A percentile compares a stretch with the other conserved stretches of the same genome.
Evolutionary conservation across 148 eudicot species (phyloP).

Genomic region (Diospyros lotus): DNA sequence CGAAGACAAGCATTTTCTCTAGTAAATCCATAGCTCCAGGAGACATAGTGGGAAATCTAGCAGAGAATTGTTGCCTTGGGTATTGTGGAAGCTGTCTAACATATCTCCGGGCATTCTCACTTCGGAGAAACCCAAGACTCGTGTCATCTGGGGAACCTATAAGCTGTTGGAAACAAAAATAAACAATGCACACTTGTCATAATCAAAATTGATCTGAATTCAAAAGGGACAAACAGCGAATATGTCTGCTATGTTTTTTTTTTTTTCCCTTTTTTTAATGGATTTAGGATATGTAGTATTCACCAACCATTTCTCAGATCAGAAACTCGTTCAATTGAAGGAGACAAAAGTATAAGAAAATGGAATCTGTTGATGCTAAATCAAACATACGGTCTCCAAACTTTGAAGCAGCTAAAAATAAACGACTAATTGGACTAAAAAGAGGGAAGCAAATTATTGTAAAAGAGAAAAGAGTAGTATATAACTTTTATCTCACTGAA

Average conservation of each 20-base stretch:
- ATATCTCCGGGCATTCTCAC: constrained; percentile 82
- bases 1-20: constrained; percentile 92
- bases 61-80: constrained; percentile 67
- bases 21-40: constrained; percentile 79
- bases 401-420: no score
- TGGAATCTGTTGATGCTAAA: no score
- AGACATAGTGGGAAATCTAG: constrained; percentile 69
- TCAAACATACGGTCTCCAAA: no score
- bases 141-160: constrained; percentile 93
- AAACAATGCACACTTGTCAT: constrained; percentile 6
- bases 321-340: no score
- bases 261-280: background rate
- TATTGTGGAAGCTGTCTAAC: constrained; percentile 83
- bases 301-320: no score
- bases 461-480: no score
- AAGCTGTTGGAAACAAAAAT: constrained; percentile 49
- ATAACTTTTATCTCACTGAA: no score
- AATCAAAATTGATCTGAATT: background rate
- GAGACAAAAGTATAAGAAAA: no score
- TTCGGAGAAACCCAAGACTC: constrained; percentile 77
- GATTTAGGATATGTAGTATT: no score
- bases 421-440: no score
- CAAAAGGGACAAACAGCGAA: background rate
- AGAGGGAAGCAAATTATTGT: no score
- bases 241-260: background rate